phyloP scores from a whole-genome alignment of 345 rosid genomes.

The Eucalyptus shirleyi region DNA sequence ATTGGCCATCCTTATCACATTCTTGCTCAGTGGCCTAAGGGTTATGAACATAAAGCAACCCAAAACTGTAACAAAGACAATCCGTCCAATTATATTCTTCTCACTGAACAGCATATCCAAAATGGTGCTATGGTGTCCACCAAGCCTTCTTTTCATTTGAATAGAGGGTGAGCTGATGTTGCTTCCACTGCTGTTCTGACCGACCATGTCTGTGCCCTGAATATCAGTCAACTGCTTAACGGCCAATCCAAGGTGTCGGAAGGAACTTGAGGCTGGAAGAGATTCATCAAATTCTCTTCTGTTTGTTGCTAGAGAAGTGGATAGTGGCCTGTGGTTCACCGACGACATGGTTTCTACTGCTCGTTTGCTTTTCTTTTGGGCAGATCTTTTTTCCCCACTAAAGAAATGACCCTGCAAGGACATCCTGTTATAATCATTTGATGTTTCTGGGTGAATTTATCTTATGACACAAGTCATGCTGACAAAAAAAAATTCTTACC shows the following conservation, averaged over 20 bases:
- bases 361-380: conserved; percentile 29
- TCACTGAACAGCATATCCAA: conserved; percentile 44
- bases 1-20: conserved; percentile 11
- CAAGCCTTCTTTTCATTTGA: conserved; percentile 52
- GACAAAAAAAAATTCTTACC: conserved; percentile 29
- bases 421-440: neutral
- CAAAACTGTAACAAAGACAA: conserved; percentile 33
- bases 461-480: neutral
- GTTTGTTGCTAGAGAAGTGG: conserved; percentile 26
- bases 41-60: conserved; percentile 47
- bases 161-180: conserved; percentile 32
- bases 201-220: conserved; percentile 27
- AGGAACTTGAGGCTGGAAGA: conserved; percentile 25
- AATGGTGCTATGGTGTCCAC: conserved; percentile 24
- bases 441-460: neutral
- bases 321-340: conserved; percentile 41
- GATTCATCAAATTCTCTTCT: conserved; percentile 30
- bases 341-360: conserved; percentile 11
- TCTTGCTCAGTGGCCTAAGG: conserved; percentile 31
- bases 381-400: conserved; percentile 40
- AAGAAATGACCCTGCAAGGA: conserved; percentile 54
- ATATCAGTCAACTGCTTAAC: conserved; percentile 65
- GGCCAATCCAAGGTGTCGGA: conserved; percentile 53
- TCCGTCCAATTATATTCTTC: conserved; percentile 25
- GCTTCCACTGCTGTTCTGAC: conserved; percentile 31